Percentiles rank a stretch among this genome's conserved stretches.
phyloP scores from a whole-genome alignment of 2,329 filamentous ascomycete genomes.

The Exutisphaerella laricina region DNA sequence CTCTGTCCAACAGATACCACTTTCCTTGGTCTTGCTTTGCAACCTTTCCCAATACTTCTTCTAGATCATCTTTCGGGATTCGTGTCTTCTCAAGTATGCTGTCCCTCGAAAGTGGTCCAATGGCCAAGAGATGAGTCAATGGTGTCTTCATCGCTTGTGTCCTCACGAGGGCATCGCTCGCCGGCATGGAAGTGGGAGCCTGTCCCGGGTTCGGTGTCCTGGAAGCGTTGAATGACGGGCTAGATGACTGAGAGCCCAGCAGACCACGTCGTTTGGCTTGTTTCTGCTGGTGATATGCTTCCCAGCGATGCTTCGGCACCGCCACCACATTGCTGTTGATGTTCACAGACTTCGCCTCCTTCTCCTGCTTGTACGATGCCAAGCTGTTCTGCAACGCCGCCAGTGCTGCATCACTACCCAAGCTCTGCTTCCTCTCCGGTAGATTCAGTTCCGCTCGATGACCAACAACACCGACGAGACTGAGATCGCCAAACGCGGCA shows the following conservation, averaged over 20 bases:
- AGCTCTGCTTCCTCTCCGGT: slow-evolving; percentile 49
- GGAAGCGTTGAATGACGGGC: slow-evolving; percentile 38
- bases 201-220: slow-evolving; percentile 27
- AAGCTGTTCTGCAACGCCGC: slow-evolving; percentile 55
- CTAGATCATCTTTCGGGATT: slow-evolving; percentile 45
- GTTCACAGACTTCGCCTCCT: slow-evolving; percentile 49
- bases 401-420: slow-evolving; percentile 55
- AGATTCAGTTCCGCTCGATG: slow-evolving; percentile 43
- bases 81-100: slow-evolving; percentile 45
- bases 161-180: slow-evolving; percentile 29
- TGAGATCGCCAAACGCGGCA: slow-evolving; percentile 43
- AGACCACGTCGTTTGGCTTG: slow-evolving; percentile 20
- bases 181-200: slow-evolving; percentile 39
- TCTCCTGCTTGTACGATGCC: slow-evolving; percentile 54
- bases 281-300: slow-evolving; percentile 28
- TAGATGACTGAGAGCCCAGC: slow-evolving; percentile 31
- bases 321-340: slow-evolving; percentile 32
- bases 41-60: slow-evolving; percentile 47
- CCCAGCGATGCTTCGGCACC: slow-evolving; percentile 33
- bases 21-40: slow-evolving; percentile 47
- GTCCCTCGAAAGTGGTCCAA: slow-evolving; percentile 44
- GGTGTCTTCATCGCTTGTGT: slow-evolving; percentile 41
- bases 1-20: slow-evolving; percentile 53
- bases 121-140: slow-evolving; percentile 51
- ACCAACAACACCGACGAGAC: slow-evolving; percentile 53